These are phyloP conservation scores for Citrus mangshanensis DNA, from an alignment of 345 rosid genomes.

Conservation along the genomic window DNA sequence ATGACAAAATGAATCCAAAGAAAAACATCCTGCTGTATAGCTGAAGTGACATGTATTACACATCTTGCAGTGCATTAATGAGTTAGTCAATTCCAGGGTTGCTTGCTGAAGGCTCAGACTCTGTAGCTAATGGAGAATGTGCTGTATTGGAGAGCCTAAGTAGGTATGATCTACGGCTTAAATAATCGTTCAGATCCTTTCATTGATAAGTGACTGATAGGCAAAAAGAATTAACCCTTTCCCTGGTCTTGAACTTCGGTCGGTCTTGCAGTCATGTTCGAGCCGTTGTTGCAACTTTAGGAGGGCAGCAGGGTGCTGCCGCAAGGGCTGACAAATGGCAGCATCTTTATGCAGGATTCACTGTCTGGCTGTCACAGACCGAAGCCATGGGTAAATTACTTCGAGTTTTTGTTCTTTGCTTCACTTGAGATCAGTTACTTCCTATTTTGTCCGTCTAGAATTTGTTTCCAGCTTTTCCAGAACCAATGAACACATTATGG, in stretches of 20 bases:
- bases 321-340: slow-evolving; percentile 59
- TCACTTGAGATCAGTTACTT: not conserved
- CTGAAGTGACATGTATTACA: slow-evolving; percentile 9
- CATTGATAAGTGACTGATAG: not conserved
- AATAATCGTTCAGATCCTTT: slow-evolving; percentile 4
- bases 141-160: slow-evolving; percentile 73
- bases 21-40: not conserved
- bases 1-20: not conserved
- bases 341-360: slow-evolving; percentile 83
- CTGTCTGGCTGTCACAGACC: slow-evolving; percentile 80
- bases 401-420: slow-evolving; percentile 6
- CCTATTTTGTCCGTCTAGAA: not conserved
- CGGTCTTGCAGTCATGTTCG: slow-evolving; percentile 71
- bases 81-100: slow-evolving; percentile 54
- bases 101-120: slow-evolving; percentile 61
- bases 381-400: slow-evolving; percentile 61
- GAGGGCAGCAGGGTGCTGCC: slow-evolving; percentile 77
- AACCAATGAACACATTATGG: not conserved
- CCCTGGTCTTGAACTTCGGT: slow-evolving; percentile 7
- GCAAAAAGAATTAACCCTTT: not conserved
- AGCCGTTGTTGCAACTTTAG: slow-evolving; percentile 82
- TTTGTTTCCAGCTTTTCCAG: not conserved
- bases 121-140: slow-evolving; percentile 68
- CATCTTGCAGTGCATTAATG: slow-evolving; percentile 32
- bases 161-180: slow-evolving; percentile 39